These are phyloP conservation scores for Leucocoprinus leucothites DNA, from an alignment of 768 basidiomycete species.

Conservation along the genomic window DNA sequence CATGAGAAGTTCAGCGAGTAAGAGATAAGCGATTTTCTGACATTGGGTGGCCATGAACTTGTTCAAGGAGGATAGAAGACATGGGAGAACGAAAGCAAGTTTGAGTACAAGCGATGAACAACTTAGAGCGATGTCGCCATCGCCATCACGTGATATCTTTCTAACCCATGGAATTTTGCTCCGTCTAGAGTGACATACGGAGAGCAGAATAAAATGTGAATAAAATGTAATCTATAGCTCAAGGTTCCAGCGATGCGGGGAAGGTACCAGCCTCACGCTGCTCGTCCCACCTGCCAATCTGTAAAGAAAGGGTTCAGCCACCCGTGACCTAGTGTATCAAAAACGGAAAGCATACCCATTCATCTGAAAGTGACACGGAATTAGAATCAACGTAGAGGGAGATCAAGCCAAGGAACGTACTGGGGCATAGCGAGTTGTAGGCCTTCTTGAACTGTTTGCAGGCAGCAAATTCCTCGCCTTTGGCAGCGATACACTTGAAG, in stretches of 20 bases:
- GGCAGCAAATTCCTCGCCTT: slow-evolving; percentile 97
- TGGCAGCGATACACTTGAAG: slow-evolving; percentile 95
- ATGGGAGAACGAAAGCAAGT: neutral
- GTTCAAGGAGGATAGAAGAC: too few relatives aligned
- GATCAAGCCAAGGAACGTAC: slow-evolving; percentile 52
- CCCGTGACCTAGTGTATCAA: neutral
- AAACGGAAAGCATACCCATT: slow-evolving; percentile 65
- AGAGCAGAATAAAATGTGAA: slow-evolving; percentile 1
- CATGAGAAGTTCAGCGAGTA: too few relatives aligned
- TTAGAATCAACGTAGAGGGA: neutral
- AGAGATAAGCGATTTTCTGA: too few relatives aligned
- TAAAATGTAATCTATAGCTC: slow-evolving; percentile 8
- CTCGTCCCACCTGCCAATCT: slow-evolving; percentile 91
- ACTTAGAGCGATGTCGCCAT: slow-evolving; percentile 15
- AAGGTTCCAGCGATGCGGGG: slow-evolving; percentile 83
- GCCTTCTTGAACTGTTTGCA: slow-evolving; percentile 98
- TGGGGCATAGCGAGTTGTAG: slow-evolving; percentile 96
- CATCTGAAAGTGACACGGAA: slow-evolving; percentile 49
- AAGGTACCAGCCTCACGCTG: slow-evolving; percentile 92
- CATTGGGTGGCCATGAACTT: neutral
- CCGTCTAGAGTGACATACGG: neutral
- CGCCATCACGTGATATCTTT: slow-evolving; percentile 14
- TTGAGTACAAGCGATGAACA: neutral
- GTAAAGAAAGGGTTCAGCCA: slow-evolving; percentile 14
- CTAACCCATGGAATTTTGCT: neutral